Base-by-base conservation (phyloP, 768 basidiomycete genomes). In the Suillus spraguei region DNA sequence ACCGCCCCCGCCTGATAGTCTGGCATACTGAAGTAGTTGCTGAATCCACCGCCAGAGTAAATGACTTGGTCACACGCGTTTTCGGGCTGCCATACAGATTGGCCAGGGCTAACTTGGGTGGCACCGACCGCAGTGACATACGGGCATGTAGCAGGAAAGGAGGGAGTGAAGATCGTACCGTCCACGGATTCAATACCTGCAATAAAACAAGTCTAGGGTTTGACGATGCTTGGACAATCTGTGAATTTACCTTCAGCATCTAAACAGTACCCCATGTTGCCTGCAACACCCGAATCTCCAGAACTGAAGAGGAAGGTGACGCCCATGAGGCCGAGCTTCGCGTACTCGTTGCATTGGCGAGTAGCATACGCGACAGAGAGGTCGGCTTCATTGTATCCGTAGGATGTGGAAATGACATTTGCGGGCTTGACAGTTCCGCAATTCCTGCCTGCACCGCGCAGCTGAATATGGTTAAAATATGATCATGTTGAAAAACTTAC, bases 121-220 rank as follows among this genome's bases (percentile, higher is more conserved):
- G 90, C 91, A 5, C 87, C 91, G 4, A 92, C 83, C 3, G 85
- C 50, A 17, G 89, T 90, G n/a, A 91, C 82, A 61, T 79, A 91
- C 4, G 88, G 89, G 67, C 87, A 90, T 35, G 73, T 70, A 28
- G 70, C 65, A 8, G 83, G 83, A 69, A 83, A 83, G 11, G 59
- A 3, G 10, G 88, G 87, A 63, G 85, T 84, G 80, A 90, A 89
- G 17, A 81, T 79, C 4, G 71, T 82, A 44, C 86, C 87, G 60
- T 80, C 73, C 47, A 78, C 76, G 4, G 82, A 79, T 76, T 80
- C 67, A 24, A 59, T 20, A 9, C 68, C 73, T 74, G 61, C 8
- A 20, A 36, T 38, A 11, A 41, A 44, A 47, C 5, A 6, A 22
- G 24, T 38, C 16, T 14, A 14, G 16, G 10, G 0, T 52, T 53